Percentiles rank a stretch among this genome's conserved stretches.
Evolutionary conservation across 441 rosid species (phyloP).

Genomic region (Melianthus villosus): DNA sequence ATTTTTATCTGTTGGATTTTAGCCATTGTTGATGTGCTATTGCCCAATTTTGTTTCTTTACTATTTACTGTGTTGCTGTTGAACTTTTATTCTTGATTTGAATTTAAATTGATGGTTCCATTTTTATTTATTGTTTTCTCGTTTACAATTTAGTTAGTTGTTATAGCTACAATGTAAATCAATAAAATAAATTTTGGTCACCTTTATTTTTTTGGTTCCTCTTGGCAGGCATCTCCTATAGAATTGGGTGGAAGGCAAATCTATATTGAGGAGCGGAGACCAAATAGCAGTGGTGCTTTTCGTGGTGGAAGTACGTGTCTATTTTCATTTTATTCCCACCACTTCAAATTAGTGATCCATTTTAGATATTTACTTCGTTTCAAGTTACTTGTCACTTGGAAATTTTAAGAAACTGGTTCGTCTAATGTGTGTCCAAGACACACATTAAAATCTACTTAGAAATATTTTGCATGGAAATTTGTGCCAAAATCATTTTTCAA

Average conservation of each 20-base stretch:
- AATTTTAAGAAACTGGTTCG: no score
- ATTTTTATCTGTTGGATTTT: no score
- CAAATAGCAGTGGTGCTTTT: constrained; percentile 53
- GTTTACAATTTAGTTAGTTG: no score
- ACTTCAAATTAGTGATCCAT: neutral
- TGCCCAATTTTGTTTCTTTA: no score
- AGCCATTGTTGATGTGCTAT: no score
- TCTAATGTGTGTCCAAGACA: no score
- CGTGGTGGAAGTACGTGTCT: constrained; percentile 72
- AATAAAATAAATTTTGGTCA: neutral
- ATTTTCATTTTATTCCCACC: neutral
- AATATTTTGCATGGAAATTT: no score
- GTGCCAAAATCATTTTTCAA: neutral
- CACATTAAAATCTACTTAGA: no score
- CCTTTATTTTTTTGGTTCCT: constrained; percentile 4
- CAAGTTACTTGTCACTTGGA: neutral
- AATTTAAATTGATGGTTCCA: no score
- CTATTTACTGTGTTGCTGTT: no score
- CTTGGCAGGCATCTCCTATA: constrained; percentile 70
- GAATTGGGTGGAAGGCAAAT: constrained; percentile 75
- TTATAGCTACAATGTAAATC: neutral
- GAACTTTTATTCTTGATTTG: no score
- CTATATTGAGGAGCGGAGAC: constrained; percentile 90
- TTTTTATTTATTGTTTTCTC: no score
- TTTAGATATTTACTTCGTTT: neutral